A percentile compares a stretch with the other conserved stretches of the same genome.
Conservation (phyloP, 495 filamentous ascomycete genomes). For the Aspergillus conjunctus region DNA sequence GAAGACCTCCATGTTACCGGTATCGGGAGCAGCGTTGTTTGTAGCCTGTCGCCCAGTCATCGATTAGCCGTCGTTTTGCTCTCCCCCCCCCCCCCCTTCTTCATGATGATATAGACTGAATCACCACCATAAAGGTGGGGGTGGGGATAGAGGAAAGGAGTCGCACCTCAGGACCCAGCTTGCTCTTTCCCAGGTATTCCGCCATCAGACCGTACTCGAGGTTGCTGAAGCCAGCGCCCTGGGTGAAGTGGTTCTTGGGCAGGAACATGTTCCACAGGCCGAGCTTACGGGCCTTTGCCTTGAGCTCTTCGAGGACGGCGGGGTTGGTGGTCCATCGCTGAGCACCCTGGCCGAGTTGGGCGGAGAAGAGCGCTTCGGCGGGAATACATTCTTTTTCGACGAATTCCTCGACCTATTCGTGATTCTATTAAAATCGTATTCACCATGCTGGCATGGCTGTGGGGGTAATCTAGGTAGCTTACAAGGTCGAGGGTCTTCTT, state of each 20-base stretch:
- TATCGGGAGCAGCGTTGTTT: slow-evolving; percentile 90
- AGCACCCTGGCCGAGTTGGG: slow-evolving; percentile 75
- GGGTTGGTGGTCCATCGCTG: slow-evolving; percentile 79
- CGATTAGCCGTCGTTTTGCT: neutral
- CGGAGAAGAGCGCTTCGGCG: slow-evolving; percentile 74
- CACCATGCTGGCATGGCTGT: neutral
- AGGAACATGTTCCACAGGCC: slow-evolving; percentile 99
- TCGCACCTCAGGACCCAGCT: slow-evolving; percentile 70
- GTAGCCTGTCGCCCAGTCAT: slow-evolving; percentile 56
- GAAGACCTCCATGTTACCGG: slow-evolving; percentile 94
- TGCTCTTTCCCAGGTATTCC: slow-evolving; percentile 80
- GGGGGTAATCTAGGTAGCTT: slow-evolving; percentile 11
- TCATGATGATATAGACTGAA: neutral
- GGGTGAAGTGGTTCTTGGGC: slow-evolving; percentile 88
- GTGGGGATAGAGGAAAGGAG: neutral
- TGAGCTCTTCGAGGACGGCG: slow-evolving; percentile 81
- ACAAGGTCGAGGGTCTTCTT: slow-evolving; percentile 71
- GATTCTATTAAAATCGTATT: neutral
- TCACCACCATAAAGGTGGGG: neutral
- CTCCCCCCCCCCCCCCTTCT: neutral
- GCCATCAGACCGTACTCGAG: slow-evolving; percentile 94
- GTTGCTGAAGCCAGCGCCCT: slow-evolving; percentile 89
- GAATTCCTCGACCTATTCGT: slow-evolving; percentile 78
- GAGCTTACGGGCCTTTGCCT: slow-evolving; percentile 77
- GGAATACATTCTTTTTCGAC: slow-evolving; percentile 96